Base-by-base conservation (phyloP, 257 asterid species). In the Capsicum chinense region DNA sequence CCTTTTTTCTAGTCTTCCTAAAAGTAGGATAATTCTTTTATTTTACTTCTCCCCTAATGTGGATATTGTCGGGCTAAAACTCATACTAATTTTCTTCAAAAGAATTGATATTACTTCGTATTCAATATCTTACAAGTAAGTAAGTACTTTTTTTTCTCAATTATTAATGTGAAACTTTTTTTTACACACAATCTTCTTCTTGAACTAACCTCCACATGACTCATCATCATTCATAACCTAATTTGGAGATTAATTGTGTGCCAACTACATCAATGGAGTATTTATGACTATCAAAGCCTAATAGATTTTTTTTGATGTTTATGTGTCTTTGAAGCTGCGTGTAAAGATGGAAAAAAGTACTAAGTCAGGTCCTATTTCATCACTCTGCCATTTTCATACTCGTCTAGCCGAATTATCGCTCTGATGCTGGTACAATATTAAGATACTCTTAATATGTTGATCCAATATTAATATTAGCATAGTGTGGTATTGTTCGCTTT, bases 381-480 rank as follows among this genome's bases (percentile, higher is more conserved):
- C 3, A 62, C 37, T 10, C 11, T n/a, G 7, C 9, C 0, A 62
- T 9, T 0, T 19, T 9, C 2, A 19, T 62, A 62, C 11, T 19
- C 0, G 10, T 19, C 4, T 62, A 15, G 0, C 21, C 5, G 15
- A 19, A 62, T 10, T 1, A 10, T 62, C 0, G 1, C 3, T 4
- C 11, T 13, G 0, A 62, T 21, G 0, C 2, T 0, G 4, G 0
- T 19, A 19, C 3, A 9, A 0, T 19, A 0, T 3, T 1, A 9
- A 58, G 11, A 62, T 62, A 21, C 5, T 60, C 0, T 60, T 60
- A 26, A 1, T 26, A 26, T 26, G 33, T 26, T 26, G 33, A 26
- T 26, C 33, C 2, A 26, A 26, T 26, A 26, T 26, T 26, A 26
- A 26, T 26, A 26, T 26, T 44, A 19, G 1, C 11, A 9, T 9